These are phyloP conservation scores for Coniella lustricola DNA, from an alignment of 2,329 filamentous ascomycete species.

Conservation along the genomic window DNA sequence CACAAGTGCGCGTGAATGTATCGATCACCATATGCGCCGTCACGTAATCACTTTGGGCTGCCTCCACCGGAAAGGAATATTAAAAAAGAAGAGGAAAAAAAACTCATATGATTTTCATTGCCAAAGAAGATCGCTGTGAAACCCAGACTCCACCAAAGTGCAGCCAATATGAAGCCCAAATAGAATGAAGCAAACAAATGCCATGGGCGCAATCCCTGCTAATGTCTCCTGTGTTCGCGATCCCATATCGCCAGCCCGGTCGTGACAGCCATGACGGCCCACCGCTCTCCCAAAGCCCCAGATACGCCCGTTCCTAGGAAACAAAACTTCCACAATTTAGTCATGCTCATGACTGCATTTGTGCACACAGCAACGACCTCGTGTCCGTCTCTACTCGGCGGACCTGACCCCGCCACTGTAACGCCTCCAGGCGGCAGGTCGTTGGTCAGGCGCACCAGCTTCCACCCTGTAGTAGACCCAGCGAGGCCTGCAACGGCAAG, in stretches of 20 bases:
- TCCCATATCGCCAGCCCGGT: constrained; percentile 29
- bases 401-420: constrained; percentile 15
- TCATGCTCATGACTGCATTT: constrained; percentile 23
- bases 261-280: constrained; percentile 35
- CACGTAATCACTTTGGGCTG: too few species aligned
- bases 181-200: not conserved
- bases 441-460: constrained; percentile 31
- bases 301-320: constrained; percentile 33
- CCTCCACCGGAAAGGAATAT: too few species aligned
- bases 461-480: constrained; percentile 30
- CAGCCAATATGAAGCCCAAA: not conserved
- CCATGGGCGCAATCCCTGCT: too few species aligned
- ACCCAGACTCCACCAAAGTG: not conserved
- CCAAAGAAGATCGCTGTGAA: not conserved
- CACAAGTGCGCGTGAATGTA: too few species aligned
- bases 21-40: too few species aligned
- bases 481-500: constrained; percentile 28
- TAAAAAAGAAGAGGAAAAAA: too few species aligned
- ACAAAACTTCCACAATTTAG: constrained; percentile 30
- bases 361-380: constrained; percentile 38
- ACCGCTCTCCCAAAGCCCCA: constrained; percentile 34
- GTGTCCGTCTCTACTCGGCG: constrained; percentile 27
- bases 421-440: constrained; percentile 15
- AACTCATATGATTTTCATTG: too few species aligned
- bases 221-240: constrained; percentile 23